A percentile compares a stretch with the other conserved stretches of the same genome.
Conservation (phyloP, 2,329 filamentous ascomycete genomes). For the Penicillium sclerotigenum region DNA sequence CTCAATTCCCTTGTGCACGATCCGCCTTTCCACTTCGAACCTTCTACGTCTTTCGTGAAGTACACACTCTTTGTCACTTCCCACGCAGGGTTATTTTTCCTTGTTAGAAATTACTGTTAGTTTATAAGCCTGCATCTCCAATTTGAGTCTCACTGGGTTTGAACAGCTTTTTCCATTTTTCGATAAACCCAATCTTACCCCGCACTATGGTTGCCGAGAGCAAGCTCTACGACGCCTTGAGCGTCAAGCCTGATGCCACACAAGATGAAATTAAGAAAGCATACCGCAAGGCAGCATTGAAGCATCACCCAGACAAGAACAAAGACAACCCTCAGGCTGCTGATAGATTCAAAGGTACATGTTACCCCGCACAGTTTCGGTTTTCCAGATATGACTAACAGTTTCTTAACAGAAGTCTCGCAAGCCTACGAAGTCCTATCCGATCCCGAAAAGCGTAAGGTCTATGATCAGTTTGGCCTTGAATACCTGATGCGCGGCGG, state of each 20-base stretch:
- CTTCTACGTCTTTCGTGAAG: slow-evolving; percentile 38
- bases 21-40: slow-evolving; percentile 20
- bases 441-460: slow-evolving; percentile 93
- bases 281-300: slow-evolving; percentile 76
- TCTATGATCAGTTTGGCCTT: slow-evolving; percentile 90
- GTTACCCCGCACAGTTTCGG: slow-evolving; percentile 14
- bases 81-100: slow-evolving; percentile 2
- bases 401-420: slow-evolving; percentile 64
- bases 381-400: neutral
- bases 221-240: slow-evolving; percentile 86
- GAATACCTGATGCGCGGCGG: slow-evolving; percentile 87
- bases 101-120: neutral
- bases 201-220: slow-evolving; percentile 81
- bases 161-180: neutral
- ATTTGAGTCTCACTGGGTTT: neutral
- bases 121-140: slow-evolving; percentile 5
- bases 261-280: slow-evolving; percentile 98
- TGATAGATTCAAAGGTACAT: slow-evolving; percentile 89
- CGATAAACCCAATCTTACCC: slow-evolving; percentile 13
- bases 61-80: slow-evolving; percentile 4
- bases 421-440: slow-evolving; percentile 98
- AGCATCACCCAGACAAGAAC: slow-evolving; percentile 97
- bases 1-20: neutral
- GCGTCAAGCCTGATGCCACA: slow-evolving; percentile 71
- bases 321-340: slow-evolving; percentile 78